Evolutionary conservation across 306 rosid genomes (phyloP), one percentile per base, ranked within the genome.

Genomic region (Prinsepia uniflora): DNA sequence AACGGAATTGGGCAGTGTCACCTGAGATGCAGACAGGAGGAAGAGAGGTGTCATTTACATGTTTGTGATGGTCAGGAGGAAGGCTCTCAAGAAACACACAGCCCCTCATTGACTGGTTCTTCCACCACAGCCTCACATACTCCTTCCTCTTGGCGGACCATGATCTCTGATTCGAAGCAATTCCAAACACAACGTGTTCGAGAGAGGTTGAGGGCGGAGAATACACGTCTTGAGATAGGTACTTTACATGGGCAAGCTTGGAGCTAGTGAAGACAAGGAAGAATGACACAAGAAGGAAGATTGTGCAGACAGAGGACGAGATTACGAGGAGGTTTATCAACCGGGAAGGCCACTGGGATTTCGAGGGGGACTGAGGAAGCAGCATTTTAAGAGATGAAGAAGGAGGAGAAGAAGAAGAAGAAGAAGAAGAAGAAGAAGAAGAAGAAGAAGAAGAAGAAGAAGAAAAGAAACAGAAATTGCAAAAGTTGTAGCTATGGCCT

Each of bases 111-210:
- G 77, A 85, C 36, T 63, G 79, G 55, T 72, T 79, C 56, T 76
- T 84, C 97, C 97, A 94, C 98, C 97, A 94, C 5, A 87, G 76
- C 52, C 80, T 65, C 0, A 76, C 77, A 42, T 84, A 81, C 22
- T 89, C 96, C 65, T 90, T 90, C 46, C 95, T 73, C 78, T 65
- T 62, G 3, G 45, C 65, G 10, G 77, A 73, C 98, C 98, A 94
- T 0, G 96, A 76, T 0, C 67, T 46, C 71, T 74, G 66, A 75
- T 78, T 83, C 12, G 96, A 89, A 11, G 96, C 96, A 76, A 94
- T 89, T 49, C 96, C 97, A 18, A 94, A 94, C 75, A 91, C 97
- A 71, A 94, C 44, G 65, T 93, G 89, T 62, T 85, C 82, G 7
- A 88, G 80, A 19, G 88, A 79, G 22, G 92, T 89, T 0, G 83